These are phyloP conservation scores for Ciborinia camelliae DNA, from an alignment of 2,329 filamentous ascomycete species.

Conservation along the genomic window DNA sequence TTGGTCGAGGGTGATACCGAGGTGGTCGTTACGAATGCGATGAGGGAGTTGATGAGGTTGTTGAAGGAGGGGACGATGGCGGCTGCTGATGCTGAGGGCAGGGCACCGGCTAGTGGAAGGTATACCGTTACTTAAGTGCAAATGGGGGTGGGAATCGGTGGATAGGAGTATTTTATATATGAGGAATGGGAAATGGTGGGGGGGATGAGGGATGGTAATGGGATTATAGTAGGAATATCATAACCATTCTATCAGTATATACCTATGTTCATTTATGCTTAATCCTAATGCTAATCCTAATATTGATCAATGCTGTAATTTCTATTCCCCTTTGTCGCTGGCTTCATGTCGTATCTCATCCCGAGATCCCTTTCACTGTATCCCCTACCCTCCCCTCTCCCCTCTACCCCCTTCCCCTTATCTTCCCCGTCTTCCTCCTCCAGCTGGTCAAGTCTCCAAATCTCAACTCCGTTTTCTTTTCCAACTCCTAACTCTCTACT, in stretches of 20 bases:
- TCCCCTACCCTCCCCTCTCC: not conserved
- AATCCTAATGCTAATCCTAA: not conserved
- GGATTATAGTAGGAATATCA: not conserved
- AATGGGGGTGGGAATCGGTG: not conserved
- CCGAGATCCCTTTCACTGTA: not conserved
- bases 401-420: not conserved
- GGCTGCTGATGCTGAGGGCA: slow-evolving; percentile 79
- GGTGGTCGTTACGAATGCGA: slow-evolving; percentile 82
- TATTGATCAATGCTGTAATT: not conserved
- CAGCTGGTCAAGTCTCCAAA: too few species aligned
- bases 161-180: not conserved
- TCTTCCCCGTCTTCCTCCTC: not conserved
- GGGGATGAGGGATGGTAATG: not conserved
- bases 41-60: slow-evolving; percentile 83
- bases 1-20: slow-evolving; percentile 97
- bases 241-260: not conserved
- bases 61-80: slow-evolving; percentile 88
- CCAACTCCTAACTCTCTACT: slow-evolving; percentile 61
- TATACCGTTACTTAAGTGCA: slow-evolving; percentile 73
- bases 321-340: too few species aligned
- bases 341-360: too few species aligned
- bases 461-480: slow-evolving; percentile 57
- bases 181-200: not conserved
- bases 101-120: slow-evolving; percentile 73
- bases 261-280: not conserved